Base-by-base conservation (phyloP, 352 stramenopile genomes). In the Phytophthora hibernalis region DNA sequence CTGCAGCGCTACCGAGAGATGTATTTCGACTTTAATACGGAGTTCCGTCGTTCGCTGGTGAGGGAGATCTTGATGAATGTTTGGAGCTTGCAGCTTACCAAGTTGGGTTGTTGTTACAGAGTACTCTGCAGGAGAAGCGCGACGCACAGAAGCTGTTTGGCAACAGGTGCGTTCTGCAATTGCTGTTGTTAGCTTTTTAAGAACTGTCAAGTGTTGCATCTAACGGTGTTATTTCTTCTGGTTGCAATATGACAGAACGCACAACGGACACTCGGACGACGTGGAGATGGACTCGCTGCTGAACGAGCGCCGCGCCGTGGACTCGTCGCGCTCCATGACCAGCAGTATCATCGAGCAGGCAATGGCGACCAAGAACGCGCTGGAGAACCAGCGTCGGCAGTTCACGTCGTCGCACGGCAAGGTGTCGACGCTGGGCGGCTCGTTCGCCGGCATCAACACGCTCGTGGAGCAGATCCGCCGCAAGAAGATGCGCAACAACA, bases 401-500 rank as follows among this genome's bases (percentile, higher is more conserved):
- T 94, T 99, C 70, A 87, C 83, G 35, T 84, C 84, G 20, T 94
- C 95, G 15, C 82, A 87, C 22, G 76, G 79, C 33, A 97, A 94
- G 48, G 90, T 98, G 56, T 77, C 85, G 30, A 85, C 68, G 30
- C 85, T 98, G 21, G 87, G 87, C 45, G 90, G 81, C 57, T 98
- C 97, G 52, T 97, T 99, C 52, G 81, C 96, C 9, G 93, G 96
- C 31, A 95, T 99, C 59, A 98, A 99, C 72, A 87, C 83, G 62
- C 85, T 99, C 63, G 95, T 99, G 68, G 97, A 98, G 55, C 85
- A 96, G 69, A 99, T 99, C 68, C 85, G 89, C 40, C 91, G 95
- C 74, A 98, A 98, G 82, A 97, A 98, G 81, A 93, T 97, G 68
- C 89, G 92, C 68, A 98, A 99, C 85, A 98, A 99, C 77, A 97